Evolutionary conservation across 108 stramenopile species (phyloP).

Genomic region (Aurantiochytrium sp.): DNA sequence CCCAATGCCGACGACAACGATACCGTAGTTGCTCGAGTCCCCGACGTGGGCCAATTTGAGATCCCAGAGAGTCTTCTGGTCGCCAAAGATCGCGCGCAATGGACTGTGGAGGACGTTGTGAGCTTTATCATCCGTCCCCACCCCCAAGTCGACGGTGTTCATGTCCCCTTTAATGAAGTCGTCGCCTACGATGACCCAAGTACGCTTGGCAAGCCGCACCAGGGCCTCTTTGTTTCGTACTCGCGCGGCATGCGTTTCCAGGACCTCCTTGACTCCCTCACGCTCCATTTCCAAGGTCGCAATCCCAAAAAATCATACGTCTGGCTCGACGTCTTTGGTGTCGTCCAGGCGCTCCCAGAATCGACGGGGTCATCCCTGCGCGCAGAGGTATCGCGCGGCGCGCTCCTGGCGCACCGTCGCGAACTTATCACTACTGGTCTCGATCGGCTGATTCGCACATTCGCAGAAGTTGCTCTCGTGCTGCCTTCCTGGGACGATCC

Average conservation of each 20-base stretch:
- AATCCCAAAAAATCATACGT: background rate
- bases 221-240: background rate
- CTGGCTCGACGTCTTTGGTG: background rate
- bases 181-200: background rate
- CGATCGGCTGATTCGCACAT: background rate
- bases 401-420: background rate
- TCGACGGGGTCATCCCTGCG: background rate
- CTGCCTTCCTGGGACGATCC: background rate
- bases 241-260: background rate
- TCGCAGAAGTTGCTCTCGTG: background rate
- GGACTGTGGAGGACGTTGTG: background rate
- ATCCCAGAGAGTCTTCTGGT: background rate
- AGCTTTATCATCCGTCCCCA: background rate
- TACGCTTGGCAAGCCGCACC: background rate
- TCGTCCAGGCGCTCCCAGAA: background rate
- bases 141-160: background rate
- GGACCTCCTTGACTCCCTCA: background rate
- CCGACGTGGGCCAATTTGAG: background rate
- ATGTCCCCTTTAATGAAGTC: background rate
- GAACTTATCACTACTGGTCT: background rate
- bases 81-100: background rate
- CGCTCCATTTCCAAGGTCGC: background rate
- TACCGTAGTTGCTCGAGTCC: background rate
- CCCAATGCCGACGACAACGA: background rate
- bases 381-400: background rate